phyloP scores from a whole-genome alignment of 352 stramenopile genomes.

The Phytophthora cryptogea region DNA sequence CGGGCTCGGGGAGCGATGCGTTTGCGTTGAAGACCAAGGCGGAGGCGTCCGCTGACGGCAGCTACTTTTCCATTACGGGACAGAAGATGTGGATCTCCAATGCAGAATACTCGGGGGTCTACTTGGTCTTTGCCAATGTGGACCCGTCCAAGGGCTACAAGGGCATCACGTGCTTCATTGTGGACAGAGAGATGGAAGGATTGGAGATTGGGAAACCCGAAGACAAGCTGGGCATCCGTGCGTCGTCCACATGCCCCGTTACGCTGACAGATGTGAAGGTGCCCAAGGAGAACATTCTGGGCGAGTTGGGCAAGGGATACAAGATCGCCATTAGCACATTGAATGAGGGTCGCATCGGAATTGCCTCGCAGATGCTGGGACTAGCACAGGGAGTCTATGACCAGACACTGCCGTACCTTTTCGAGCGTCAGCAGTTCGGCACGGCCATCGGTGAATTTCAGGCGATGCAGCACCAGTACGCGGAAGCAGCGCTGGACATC shows the following conservation, averaged over 20 bases:
- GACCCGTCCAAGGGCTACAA: conserved; percentile 94
- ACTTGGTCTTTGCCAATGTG: conserved; percentile 96
- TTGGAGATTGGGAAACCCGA: conserved; percentile 95
- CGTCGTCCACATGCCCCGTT: conserved; percentile 96
- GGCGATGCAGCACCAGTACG: conserved; percentile 97
- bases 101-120: conserved; percentile 93
- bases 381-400: conserved; percentile 97
- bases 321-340: conserved; percentile 98
- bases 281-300: conserved; percentile 92
- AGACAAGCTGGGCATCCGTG: conserved; percentile 96
- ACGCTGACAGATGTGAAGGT: conserved; percentile 95
- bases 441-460: conserved; percentile 94
- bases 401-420: conserved; percentile 95
- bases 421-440: conserved; percentile 96
- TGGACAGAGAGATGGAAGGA: conserved; percentile 92
- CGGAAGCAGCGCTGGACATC: conserved; percentile 95
- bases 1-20: conserved; percentile 94
- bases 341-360: conserved; percentile 96
- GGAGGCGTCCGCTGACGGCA: conserved; percentile 84
- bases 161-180: conserved; percentile 98
- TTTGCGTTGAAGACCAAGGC: conserved; percentile 96
- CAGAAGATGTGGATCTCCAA: conserved; percentile 99
- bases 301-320: conserved; percentile 94
- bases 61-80: conserved; percentile 95
- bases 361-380: conserved; percentile 97